A percentile compares a stretch with the other conserved stretches of the same genome.
phyloP scores from a whole-genome alignment of 2,329 filamentous ascomycete species.

The Neoascochyta sp. region DNA sequence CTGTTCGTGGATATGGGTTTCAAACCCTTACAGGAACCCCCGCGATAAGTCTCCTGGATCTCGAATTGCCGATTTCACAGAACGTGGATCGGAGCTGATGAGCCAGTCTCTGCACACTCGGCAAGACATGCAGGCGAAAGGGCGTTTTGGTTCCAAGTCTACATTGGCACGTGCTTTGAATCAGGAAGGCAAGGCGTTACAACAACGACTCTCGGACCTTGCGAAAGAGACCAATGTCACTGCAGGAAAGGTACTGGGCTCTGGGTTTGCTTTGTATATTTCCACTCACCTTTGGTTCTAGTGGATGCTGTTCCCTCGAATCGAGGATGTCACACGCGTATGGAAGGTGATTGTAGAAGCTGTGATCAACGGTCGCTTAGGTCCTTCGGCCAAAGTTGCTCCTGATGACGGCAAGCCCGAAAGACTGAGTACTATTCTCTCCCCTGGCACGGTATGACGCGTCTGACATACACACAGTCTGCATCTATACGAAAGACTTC shows the following conservation, averaged over 20 bases:
- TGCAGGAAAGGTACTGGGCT: conserved; percentile 62
- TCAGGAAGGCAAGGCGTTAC: conserved; percentile 43
- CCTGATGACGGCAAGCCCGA: conserved; percentile 46
- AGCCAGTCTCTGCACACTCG: conserved; percentile 47
- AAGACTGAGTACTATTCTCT: conserved; percentile 46
- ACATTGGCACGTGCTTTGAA: conserved; percentile 40
- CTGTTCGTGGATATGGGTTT: conserved; percentile 69
- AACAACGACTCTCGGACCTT: conserved; percentile 56
- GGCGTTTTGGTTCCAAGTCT: conserved; percentile 45
- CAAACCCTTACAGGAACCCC: conserved; percentile 56
- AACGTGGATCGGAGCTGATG: conserved; percentile 55
- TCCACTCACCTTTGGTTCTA: conserved; percentile 26
- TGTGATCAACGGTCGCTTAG: conserved; percentile 66
- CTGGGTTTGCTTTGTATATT: background rate
- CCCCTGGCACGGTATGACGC: too few species aligned
- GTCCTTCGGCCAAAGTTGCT: conserved; percentile 69
- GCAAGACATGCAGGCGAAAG: conserved; percentile 50
- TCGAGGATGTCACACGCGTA: conserved; percentile 54
- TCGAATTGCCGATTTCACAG: conserved; percentile 49
- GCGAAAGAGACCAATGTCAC: conserved; percentile 58
- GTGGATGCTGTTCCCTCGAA: conserved; percentile 71
- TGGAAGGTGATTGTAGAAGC: conserved; percentile 67
- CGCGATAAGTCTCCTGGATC: conserved; percentile 27
- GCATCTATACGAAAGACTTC: conserved; percentile 76
- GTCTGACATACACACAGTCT: conserved; percentile 32